phyloP scores from a whole-genome alignment of 73 alveolate species.

The Paramecium caudatum region DNA sequence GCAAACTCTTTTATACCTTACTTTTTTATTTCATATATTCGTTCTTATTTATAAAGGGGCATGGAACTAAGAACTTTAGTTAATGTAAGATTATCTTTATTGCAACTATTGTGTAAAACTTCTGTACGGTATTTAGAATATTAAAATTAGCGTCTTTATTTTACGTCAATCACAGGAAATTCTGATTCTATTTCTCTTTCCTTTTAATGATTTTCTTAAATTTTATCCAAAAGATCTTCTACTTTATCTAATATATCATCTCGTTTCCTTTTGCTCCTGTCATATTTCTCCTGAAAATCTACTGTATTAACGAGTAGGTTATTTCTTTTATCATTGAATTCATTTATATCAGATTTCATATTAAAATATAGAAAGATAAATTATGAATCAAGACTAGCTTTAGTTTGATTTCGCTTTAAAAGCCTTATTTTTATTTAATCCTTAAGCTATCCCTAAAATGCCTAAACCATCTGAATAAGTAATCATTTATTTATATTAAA shows the following conservation, averaged over 20 bases:
- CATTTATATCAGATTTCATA: too few species aligned
- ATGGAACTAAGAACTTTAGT: slow-evolving; percentile 32
- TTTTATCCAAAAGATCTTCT: too few species aligned
- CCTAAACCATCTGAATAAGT: slow-evolving; percentile 69
- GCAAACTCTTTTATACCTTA: background rate
- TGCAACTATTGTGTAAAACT: slow-evolving; percentile 17
- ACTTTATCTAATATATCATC: too few species aligned
- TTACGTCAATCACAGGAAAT: background rate
- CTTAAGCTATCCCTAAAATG: background rate
- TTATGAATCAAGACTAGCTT: slow-evolving; percentile 20
- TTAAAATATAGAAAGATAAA: too few species aligned
- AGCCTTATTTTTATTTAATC: slow-evolving; percentile 49
- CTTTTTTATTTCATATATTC: slow-evolving; percentile 1
- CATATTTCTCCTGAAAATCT: too few species aligned
- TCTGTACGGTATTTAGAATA: slow-evolving; percentile 40
- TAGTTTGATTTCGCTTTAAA: slow-evolving; percentile 1
- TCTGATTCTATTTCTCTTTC: background rate
- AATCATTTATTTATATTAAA: background rate
- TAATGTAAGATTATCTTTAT: slow-evolving; percentile 26
- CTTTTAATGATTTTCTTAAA: background rate
- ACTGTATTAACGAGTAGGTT: too few species aligned
- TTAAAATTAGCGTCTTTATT: slow-evolving; percentile 11
- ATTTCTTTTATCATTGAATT: too few species aligned
- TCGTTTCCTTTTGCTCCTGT: too few species aligned
- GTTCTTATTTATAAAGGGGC: slow-evolving; percentile 52